These are phyloP conservation scores for Talaromyces sp. DNA, from an alignment of 2,329 filamentous ascomycete genomes.

Conservation along the genomic window DNA sequence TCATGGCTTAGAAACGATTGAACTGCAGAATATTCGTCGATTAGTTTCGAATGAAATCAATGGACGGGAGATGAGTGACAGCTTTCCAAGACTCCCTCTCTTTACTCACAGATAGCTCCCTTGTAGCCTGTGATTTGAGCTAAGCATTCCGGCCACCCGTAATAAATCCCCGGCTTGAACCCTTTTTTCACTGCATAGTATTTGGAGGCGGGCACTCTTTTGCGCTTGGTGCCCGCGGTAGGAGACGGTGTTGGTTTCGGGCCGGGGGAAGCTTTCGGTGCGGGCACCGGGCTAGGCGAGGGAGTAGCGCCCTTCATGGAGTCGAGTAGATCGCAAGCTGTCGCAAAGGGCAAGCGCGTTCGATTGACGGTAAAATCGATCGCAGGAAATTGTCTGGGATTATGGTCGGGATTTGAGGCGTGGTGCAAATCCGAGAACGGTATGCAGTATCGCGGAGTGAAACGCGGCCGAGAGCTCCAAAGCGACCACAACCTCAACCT, in stretches of 20 bases:
- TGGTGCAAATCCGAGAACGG: constrained; percentile 16
- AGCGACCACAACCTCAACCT: constrained; percentile 31
- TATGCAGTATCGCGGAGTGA: constrained; percentile 21
- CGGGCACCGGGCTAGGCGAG: constrained; percentile 38
- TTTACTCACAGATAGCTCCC: constrained; percentile 68
- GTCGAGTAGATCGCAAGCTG: constrained; percentile 6
- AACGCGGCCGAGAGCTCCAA: constrained; percentile 27
- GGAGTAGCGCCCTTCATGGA: constrained; percentile 37
- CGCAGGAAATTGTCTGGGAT: not conserved
- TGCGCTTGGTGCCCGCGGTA: constrained; percentile 57
- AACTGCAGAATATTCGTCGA: constrained; percentile 53
- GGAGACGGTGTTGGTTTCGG: constrained; percentile 31
- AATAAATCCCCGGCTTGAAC: constrained; percentile 64
- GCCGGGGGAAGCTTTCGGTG: constrained; percentile 29
- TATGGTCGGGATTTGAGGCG: constrained; percentile 5
- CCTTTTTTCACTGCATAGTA: constrained; percentile 68
- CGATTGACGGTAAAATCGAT: not conserved
- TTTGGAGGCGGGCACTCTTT: constrained; percentile 55
- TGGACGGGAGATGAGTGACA: not conserved
- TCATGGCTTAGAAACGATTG: constrained; percentile 74
- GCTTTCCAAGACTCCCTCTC: too few relatives aligned
- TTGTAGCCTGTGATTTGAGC: constrained; percentile 64
- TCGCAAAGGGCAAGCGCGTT: not conserved
- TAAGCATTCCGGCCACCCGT: constrained; percentile 65
- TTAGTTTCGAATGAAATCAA: constrained; percentile 2